Evolutionary conservation across 306 rosid species (phyloP), one percentile per base, ranked within the genome.

Genomic region (Dryas octopetala): DNA sequence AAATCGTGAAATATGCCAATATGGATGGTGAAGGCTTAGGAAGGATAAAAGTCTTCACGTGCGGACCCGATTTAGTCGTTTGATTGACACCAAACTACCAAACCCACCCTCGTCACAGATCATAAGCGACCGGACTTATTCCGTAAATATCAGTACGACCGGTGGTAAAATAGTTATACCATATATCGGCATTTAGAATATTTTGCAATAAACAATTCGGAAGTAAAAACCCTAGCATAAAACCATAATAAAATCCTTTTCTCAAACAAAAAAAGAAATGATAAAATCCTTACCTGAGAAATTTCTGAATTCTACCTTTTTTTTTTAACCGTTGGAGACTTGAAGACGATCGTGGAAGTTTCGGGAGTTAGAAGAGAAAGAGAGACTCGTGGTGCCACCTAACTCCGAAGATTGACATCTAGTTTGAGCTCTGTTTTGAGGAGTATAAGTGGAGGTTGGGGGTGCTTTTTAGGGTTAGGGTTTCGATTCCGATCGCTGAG

Each of bases 301-400:
- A 61, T 54, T 53, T 71, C 63, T 63, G 65, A 76, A 44, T 10
- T 43, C 13, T 38, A 46, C 14, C 28, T 45, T 62, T 14, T 26
- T 26, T 43, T 43, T 48, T 16, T 15, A 40, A 47, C 68, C 50
- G 68, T 46, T 38, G 41, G n/a, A 43, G 19, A 32, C 2, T 32
- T 32, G 38, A 32, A 67, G 71, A 44, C 68, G 83, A 58, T 70
- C 62, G 45, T 17, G 58, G 53, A 71, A 23, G 47, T 54, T 47
- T 14, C 58, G 41, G 55, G 45, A 32, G 78, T 58, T 50, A 66
- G 81, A 19, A 72, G 52, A 59, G 78, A 66, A 49, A 15, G n/a
- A 64, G 59, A 57, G 44, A 17, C 84, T 51, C 76, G 76, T 78
- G 81, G 8, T 49, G 50, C 62, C 73, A 84, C 87, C 84, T 80